Evolutionary conservation across 2,329 filamentous ascomycete genomes (phyloP).

Genomic region (Pseudogymnoascus sp.): DNA sequence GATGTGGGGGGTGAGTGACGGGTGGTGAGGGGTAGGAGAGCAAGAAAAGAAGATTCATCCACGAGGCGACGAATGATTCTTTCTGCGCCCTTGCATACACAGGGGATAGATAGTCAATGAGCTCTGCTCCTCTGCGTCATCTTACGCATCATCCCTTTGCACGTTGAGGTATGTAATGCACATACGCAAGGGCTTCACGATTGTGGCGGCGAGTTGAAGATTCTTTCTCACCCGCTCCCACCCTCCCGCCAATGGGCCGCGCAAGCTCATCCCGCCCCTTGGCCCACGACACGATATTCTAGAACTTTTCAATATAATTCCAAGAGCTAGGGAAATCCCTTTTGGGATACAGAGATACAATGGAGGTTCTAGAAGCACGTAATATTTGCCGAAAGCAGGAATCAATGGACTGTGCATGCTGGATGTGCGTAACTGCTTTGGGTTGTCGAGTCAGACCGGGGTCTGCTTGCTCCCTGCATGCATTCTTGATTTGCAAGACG

Average conservation of each 20-base stretch:
- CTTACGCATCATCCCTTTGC: background rate
- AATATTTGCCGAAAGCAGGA: background rate
- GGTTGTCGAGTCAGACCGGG: background rate
- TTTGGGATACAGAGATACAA: too few species aligned
- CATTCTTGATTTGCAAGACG: background rate
- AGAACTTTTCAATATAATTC: too few species aligned
- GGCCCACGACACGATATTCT: too few species aligned
- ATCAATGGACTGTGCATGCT: background rate
- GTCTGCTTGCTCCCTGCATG: too few species aligned
- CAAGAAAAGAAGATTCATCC: background rate
- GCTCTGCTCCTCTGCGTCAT: background rate
- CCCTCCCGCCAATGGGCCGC: too few species aligned
- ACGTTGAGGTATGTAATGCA: background rate
- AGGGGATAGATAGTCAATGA: background rate
- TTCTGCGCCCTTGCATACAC: background rate
- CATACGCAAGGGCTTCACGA: background rate
- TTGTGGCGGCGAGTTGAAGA: background rate
- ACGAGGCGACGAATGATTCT: background rate
- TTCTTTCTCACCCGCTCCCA: background rate
- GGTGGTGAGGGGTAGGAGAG: too few species aligned
- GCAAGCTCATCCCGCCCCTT: too few species aligned
- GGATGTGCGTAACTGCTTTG: background rate
- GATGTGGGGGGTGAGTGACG: background rate
- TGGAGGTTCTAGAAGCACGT: background rate
- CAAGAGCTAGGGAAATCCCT: too few species aligned